These are phyloP conservation scores for Ustilago loliicola DNA, from an alignment of 1,284 basidiomycete genomes.

Conservation along the genomic window DNA sequence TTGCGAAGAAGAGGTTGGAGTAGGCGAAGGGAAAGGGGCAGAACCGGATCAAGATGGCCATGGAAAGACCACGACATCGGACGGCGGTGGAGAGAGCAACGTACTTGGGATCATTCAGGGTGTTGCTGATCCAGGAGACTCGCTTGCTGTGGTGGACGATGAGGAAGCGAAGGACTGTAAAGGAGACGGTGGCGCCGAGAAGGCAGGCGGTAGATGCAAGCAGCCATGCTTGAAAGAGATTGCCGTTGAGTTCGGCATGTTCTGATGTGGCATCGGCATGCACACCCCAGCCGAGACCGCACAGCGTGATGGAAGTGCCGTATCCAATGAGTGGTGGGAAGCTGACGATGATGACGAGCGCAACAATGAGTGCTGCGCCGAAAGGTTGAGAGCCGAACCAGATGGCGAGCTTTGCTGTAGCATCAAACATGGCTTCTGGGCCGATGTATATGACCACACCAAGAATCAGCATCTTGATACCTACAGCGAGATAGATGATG, in stretches of 20 bases:
- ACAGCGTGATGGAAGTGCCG: slow-evolving; percentile 60
- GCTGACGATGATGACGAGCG: slow-evolving; percentile 41
- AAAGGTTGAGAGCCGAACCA: slow-evolving; percentile 45
- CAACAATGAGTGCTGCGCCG: slow-evolving; percentile 45
- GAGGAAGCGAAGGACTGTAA: slow-evolving; percentile 45
- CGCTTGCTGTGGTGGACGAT: slow-evolving; percentile 35
- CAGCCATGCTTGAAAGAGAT: slow-evolving; percentile 53
- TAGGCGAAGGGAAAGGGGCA: slow-evolving; percentile 65
- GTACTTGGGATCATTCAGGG: slow-evolving; percentile 54
- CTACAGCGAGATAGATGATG: slow-evolving; percentile 33
- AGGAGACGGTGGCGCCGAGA: slow-evolving; percentile 54
- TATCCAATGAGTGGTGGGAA: slow-evolving; percentile 67
- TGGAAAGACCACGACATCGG: slow-evolving; percentile 43
- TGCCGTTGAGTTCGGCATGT: slow-evolving; percentile 19
- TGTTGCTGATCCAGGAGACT: slow-evolving; percentile 22
- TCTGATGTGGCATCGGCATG: slow-evolving; percentile 19
- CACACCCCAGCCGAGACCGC: slow-evolving; percentile 62
- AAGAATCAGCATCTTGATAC: slow-evolving; percentile 27
- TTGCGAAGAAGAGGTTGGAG: slow-evolving; percentile 53
- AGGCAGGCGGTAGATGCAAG: slow-evolving; percentile 59
- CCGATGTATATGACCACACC: slow-evolving; percentile 35
- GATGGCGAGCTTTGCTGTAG: slow-evolving; percentile 43
- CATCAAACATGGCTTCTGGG: slow-evolving; percentile 47
- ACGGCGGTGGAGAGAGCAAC: slow-evolving; percentile 63
- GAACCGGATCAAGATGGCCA: slow-evolving; percentile 65